Evolutionary conservation across 106 monocot genomes (phyloP).

Genomic region (Platanthera zijinensis): DNA sequence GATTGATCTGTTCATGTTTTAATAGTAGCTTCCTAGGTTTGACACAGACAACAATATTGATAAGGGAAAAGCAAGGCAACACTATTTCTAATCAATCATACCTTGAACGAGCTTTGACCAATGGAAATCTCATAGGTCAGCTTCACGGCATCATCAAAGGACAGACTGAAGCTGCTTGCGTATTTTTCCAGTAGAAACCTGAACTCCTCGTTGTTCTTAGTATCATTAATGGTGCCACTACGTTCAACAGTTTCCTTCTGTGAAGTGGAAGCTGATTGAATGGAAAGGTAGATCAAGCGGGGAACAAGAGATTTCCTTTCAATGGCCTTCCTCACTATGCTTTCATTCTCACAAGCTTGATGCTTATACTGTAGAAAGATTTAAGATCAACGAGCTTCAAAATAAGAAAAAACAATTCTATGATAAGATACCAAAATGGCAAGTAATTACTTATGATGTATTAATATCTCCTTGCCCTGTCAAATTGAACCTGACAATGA

Average conservation of each 20-base stretch:
- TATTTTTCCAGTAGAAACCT: slow-evolving; percentile 51
- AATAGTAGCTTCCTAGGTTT: no score
- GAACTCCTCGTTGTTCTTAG: slow-evolving; percentile 26
- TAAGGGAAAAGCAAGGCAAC: neutral
- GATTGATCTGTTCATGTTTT: no score
- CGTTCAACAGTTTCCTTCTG: slow-evolving; percentile 33
- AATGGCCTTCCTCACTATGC: slow-evolving; percentile 18
- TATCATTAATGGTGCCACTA: slow-evolving; percentile 24
- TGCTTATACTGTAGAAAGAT: slow-evolving; percentile 11
- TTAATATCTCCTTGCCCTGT: no score
- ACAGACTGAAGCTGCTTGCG: slow-evolving; percentile 32
- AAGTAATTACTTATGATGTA: no score
- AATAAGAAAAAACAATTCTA: neutral
- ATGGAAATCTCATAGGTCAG: slow-evolving; percentile 33
- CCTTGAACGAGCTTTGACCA: slow-evolving; percentile 56
- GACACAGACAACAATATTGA: neutral
- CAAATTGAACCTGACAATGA: no score
- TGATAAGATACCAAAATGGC: neutral
- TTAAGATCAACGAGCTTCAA: slow-evolving; percentile 2
- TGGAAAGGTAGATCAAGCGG: slow-evolving; percentile 56
- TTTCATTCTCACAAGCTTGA: slow-evolving; percentile 27
- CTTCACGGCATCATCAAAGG: slow-evolving; percentile 61
- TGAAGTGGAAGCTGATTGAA: slow-evolving; percentile 32
- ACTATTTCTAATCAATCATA: slow-evolving; percentile 6
- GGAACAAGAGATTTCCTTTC: slow-evolving; percentile 70